Percentiles rank a stretch among this genome's conserved stretches.
Conservation (phyloP, 345 rosid species). For the Dovyalis caffra region DNA sequence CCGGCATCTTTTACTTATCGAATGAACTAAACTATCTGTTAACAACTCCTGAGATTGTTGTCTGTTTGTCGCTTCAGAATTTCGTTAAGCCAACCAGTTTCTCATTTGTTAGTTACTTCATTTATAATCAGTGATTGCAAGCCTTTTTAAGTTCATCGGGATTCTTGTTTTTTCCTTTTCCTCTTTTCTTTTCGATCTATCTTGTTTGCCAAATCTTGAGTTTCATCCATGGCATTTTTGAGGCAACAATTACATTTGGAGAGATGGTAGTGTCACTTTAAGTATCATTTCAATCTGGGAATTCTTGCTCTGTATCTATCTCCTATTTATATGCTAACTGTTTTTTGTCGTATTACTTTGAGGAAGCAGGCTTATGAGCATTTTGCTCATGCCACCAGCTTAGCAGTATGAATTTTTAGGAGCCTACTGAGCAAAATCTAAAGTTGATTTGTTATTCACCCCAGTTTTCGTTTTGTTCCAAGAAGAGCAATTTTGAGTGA, state of each 20-base stretch:
- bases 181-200: neutral
- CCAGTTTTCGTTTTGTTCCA: too few species aligned
- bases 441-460: neutral
- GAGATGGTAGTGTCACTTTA: neutral
- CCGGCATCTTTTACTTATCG: too few species aligned
- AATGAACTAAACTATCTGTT: too few species aligned
- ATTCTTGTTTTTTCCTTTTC: neutral
- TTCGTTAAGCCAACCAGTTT: neutral
- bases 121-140: neutral
- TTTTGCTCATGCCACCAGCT: too few species aligned
- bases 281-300: too few species aligned
- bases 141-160: neutral
- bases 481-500: neutral
- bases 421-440: neutral
- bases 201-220: neutral
- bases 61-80: neutral
- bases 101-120: neutral
- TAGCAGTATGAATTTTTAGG: neutral
- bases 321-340: too few species aligned
- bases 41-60: neutral
- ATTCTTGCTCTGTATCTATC: too few species aligned
- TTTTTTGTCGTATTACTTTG: too few species aligned
- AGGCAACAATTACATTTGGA: neutral
- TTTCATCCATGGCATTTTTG: neutral
- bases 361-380: too few species aligned